Evolutionary conservation across 371 early-diverging fungal species (phyloP), one percentile per base, ranked within the genome.

Genomic region (Mortierella sp.): DNA sequence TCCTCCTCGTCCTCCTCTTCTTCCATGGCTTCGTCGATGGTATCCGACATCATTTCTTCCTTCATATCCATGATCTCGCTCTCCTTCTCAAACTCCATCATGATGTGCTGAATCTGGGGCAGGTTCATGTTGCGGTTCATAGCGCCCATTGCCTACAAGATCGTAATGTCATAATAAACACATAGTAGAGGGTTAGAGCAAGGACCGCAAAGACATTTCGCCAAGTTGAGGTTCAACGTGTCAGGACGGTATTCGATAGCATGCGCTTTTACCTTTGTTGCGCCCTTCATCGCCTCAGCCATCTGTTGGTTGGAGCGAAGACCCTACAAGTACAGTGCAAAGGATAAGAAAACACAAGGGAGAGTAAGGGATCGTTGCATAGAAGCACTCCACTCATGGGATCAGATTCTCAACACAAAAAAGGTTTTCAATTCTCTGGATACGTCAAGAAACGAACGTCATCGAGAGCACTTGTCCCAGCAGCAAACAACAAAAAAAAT

Each of bases 41-140:
- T 96, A 77, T 99, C 99, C 58, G 94, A 94, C 97, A 99, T 97
- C 96, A 99, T 95, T 79, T 97, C 98, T 70, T 97, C 97, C 88
- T 98, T 98, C 98, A 99, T 97, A 82, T 99, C 97, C 98, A 99
- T 97, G 80, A 96, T 86, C 79, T 97, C 98, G 44, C 91, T 91
- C 88, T 99, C 97, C 84, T 89, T 90, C 84, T 98, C 98, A 88
- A 98, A 99, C 50, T 98, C 97, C 95, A 96, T 95, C 96, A 98
- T 97, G 64, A 99, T 97, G 75, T 95, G 94, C 65, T 95, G 94
- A 47, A 99, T 95, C 55, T 92, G 93, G 7, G 98, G 98, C 61
- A 99, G 86, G 86, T 99, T 98, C 91, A 98, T 93, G 61, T 90
- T 88, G 71, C 92, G 89, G 86, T 99, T 99, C 99, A 99, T 99